Conservation (phyloP, 106 monocot species). For the Acorus gramineus region DNA sequence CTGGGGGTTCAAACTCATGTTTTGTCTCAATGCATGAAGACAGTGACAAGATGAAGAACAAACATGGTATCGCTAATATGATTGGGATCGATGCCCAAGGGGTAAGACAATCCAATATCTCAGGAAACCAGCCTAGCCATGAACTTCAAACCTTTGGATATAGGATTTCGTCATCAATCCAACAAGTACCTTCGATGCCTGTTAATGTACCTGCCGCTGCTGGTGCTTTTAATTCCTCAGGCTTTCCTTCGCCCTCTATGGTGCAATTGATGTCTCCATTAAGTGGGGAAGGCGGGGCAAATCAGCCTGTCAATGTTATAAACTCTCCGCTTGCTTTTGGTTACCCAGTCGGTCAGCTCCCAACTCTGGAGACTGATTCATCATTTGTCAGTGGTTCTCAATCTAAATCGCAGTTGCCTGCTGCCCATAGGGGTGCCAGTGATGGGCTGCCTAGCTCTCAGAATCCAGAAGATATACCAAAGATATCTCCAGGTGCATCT, state of each 20-base stretch:
- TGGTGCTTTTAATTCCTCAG: constrained; percentile 14
- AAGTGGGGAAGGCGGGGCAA: constrained; percentile 15
- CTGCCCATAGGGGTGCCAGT: constrained; percentile 14
- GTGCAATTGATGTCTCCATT: constrained; percentile 40
- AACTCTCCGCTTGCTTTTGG: constrained; percentile 62
- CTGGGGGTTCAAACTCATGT: constrained; percentile 67
- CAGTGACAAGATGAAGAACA: constrained; percentile 28
- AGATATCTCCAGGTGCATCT: constrained; percentile 43
- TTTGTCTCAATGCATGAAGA: constrained; percentile 39
- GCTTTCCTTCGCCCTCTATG: constrained; percentile 25
- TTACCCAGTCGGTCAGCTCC: constrained; percentile 64
- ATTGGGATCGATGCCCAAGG: constrained; percentile 16
- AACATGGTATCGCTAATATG: constrained; percentile 15
- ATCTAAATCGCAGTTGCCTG: constrained; percentile 16
- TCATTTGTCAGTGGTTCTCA: constrained; percentile 59
- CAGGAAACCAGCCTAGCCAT: constrained; percentile 20
- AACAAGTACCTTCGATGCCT: constrained; percentile 26
- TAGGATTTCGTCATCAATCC: constrained; percentile 46
- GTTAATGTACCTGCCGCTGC: constrained; percentile 14
- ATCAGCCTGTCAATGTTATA: constrained; percentile 17
- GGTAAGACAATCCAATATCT: constrained; percentile 14
- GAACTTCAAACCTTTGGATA: constrained; percentile 27
- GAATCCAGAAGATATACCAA: constrained; percentile 31
- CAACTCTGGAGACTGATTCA: constrained; percentile 68
- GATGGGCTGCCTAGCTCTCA: constrained; percentile 17